Conservation (phyloP, 2,329 filamentous ascomycete genomes). For the Cladobotryum protrusum region DNA sequence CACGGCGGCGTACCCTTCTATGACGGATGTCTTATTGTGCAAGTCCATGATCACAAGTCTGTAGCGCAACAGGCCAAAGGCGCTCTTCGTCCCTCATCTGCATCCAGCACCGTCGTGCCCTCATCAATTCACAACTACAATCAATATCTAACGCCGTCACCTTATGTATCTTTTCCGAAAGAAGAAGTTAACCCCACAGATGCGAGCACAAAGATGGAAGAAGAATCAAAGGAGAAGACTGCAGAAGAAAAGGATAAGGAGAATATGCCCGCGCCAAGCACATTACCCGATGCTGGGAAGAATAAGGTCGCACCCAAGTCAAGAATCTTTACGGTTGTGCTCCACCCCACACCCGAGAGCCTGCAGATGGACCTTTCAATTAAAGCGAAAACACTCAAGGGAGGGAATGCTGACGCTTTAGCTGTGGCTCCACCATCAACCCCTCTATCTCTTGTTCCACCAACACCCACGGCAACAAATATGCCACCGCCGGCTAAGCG, state of each 20-base stretch:
- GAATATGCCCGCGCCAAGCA: slow-evolving; percentile 47
- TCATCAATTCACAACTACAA: slow-evolving; percentile 94
- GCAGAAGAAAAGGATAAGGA: slow-evolving; percentile 48
- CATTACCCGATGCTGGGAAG: slow-evolving; percentile 38
- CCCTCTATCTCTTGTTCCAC: slow-evolving; percentile 52
- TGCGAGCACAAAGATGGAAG: slow-evolving; percentile 28
- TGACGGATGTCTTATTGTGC: slow-evolving; percentile 89
- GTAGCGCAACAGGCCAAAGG: slow-evolving; percentile 52
- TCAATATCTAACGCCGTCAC: slow-evolving; percentile 81
- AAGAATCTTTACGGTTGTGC: slow-evolving; percentile 68
- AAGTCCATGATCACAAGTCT: slow-evolving; percentile 83
- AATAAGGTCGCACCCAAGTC: slow-evolving; percentile 41
- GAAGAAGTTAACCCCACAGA: slow-evolving; percentile 38
- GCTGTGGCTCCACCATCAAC: slow-evolving; percentile 61
- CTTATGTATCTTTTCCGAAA: slow-evolving; percentile 70
- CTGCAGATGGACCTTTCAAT: slow-evolving; percentile 69
- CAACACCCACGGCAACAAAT: slow-evolving; percentile 54
- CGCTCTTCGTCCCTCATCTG: slow-evolving; percentile 42
- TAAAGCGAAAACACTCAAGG: slow-evolving; percentile 64
- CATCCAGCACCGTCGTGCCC: slow-evolving; percentile 56
- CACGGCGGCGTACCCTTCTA: slow-evolving; percentile 74
- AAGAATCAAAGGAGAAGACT: slow-evolving; percentile 23
- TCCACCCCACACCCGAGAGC: slow-evolving; percentile 76
- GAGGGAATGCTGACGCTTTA: slow-evolving; percentile 26
- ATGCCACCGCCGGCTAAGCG: slow-evolving; percentile 59